These are phyloP conservation scores for Myriosclerotinia scirpicola DNA, from an alignment of 2,329 filamentous ascomycete genomes.

Conservation along the genomic window DNA sequence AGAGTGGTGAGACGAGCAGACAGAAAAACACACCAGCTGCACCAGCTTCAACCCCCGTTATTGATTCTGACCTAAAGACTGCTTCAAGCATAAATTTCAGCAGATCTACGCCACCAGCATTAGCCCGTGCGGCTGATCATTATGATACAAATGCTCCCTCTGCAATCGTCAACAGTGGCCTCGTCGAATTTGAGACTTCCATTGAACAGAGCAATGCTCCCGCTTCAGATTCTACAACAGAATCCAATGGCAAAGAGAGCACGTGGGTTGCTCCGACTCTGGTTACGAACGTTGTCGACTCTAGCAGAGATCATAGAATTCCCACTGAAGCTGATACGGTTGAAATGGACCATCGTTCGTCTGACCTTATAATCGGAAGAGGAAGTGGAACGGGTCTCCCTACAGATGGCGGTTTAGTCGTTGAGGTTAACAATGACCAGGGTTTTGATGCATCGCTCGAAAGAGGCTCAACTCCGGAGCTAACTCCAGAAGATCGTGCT, in stretches of 20 bases:
- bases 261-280: not conserved
- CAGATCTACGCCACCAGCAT: not conserved
- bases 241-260: not conserved
- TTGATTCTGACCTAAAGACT: not conserved
- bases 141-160: not conserved
- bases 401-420: not conserved
- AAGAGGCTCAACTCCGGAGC: not conserved
- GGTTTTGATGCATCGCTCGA: not conserved
- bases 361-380: not conserved
- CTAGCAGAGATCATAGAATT: not conserved
- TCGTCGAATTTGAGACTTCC: not conserved
- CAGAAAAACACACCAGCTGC: not conserved
- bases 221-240: not conserved
- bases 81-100: not conserved
- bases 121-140: conserved; percentile 5
- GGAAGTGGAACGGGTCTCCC: not conserved
- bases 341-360: not conserved
- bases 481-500: conserved; percentile 12
- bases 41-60: not conserved
- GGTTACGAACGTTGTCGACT: not conserved
- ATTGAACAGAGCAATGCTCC: not conserved
- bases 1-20: not conserved
- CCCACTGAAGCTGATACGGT: not conserved
- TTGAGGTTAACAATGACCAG: not conserved
- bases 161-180: not conserved